phyloP scores from a whole-genome alignment of 805 yeast species.

The Metschnikowia santaceciliae region DNA sequence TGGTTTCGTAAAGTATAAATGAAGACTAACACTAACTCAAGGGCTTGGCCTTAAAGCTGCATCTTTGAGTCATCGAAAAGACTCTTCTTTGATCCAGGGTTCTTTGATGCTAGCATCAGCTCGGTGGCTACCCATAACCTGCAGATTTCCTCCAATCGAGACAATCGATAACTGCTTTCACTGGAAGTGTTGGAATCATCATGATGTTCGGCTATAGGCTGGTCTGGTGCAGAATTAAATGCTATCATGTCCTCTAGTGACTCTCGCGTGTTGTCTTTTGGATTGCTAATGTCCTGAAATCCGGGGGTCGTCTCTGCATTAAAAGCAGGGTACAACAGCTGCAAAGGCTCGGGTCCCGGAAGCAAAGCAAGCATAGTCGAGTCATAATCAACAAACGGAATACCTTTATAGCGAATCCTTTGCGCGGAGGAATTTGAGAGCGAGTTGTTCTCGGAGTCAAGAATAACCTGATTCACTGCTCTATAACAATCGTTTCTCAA shows the following conservation, averaged over 20 bases:
- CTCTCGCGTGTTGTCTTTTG: not conserved
- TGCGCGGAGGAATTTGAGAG: conserved; percentile 1
- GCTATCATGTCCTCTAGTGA: conserved; percentile 9
- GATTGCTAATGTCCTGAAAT: not conserved
- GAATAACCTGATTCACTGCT: conserved; percentile 63
- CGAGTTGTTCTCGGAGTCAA: conserved; percentile 29
- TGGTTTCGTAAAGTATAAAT: not conserved
- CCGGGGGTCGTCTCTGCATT: not conserved
- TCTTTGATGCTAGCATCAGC: conserved; percentile 34
- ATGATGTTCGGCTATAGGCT: not conserved
- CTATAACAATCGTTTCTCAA: conserved; percentile 64
- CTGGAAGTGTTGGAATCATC: not conserved
- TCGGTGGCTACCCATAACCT: conserved; percentile 66
- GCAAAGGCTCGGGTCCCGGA: not conserved
- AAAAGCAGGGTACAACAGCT: not conserved
- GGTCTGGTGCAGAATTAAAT: not conserved
- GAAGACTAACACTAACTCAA: too few species aligned
- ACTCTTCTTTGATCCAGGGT: not conserved
- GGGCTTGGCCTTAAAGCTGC: not conserved
- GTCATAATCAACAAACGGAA: conserved; percentile 3
- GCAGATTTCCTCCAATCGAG: conserved; percentile 49
- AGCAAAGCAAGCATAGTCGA: conserved; percentile 4
- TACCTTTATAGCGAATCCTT: conserved; percentile 9
- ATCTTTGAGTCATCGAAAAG: not conserved
- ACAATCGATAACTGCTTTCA: conserved; percentile 26